Conservation (phyloP, 495 filamentous ascomycete genomes). For the Talaromyces adpressus region DNA sequence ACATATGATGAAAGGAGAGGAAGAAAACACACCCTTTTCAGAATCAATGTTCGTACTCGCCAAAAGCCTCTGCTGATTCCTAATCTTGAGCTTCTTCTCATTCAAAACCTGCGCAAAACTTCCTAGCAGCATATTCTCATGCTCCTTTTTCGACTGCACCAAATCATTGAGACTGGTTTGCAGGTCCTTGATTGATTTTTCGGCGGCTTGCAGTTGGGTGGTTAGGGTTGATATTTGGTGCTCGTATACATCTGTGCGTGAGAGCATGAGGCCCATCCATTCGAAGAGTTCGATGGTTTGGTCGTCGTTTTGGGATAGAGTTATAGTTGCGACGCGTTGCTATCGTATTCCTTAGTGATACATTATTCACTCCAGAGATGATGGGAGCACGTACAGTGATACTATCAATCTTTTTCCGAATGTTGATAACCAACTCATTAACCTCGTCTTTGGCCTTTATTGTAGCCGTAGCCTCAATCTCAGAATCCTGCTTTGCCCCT, state of each 20-base stretch:
- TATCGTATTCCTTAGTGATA: conserved; percentile 17
- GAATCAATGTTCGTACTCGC: conserved; percentile 52
- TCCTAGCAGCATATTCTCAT: conserved; percentile 63
- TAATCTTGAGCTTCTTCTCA: conserved; percentile 86
- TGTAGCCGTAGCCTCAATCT: conserved; percentile 30
- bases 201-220: conserved; percentile 32
- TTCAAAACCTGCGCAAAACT: conserved; percentile 72
- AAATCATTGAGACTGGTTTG: conserved; percentile 56
- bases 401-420: conserved; percentile 48
- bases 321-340: conserved; percentile 66
- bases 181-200: conserved; percentile 43
- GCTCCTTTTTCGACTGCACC: conserved; percentile 53
- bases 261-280: conserved; percentile 56
- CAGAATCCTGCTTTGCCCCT: conserved; percentile 12
- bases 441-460: conserved; percentile 24
- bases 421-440: conserved; percentile 38
- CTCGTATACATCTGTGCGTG: conserved; percentile 30
- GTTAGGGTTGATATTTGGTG: conserved; percentile 42
- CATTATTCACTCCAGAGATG: not conserved
- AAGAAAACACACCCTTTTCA: conserved; percentile 24
- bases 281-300: conserved; percentile 63
- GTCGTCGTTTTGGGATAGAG: conserved; percentile 52
- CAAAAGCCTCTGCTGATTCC: conserved; percentile 69
- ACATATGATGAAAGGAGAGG: not conserved
- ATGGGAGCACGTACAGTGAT: conserved; percentile 42